These are phyloP conservation scores for Plasmodium chabaudi DNA, from an alignment of 169 alveolate genomes.

Conservation along the genomic window DNA sequence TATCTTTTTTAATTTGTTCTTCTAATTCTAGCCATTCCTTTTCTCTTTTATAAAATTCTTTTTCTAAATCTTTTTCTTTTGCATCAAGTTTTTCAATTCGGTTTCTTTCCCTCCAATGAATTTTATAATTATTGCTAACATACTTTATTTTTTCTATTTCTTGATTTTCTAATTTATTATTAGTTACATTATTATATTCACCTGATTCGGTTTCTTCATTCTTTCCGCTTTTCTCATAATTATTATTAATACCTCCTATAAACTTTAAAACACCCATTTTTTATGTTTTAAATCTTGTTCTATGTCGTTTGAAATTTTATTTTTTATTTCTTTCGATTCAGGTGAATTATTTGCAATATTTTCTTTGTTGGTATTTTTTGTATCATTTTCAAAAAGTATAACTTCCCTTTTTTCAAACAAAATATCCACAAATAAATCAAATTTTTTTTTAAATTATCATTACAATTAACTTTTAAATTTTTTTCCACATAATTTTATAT, in stretches of 20 bases:
- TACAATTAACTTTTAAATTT: slow-evolving; percentile 54
- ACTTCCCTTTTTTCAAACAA: slow-evolving; percentile 32
- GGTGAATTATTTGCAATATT: not conserved
- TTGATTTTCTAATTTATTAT: not conserved
- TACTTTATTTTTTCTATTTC: slow-evolving; percentile 7
- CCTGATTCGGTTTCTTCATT: not conserved
- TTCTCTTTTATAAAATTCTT: slow-evolving; percentile 75
- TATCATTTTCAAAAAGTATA: not conserved
- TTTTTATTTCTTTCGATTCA: slow-evolving; percentile 3
- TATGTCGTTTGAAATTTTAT: slow-evolving; percentile 22
- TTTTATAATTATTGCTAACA: slow-evolving; percentile 76
- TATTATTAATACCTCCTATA: slow-evolving; percentile 5
- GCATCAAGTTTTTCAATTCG: slow-evolving; percentile 73
- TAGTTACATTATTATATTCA: not conserved
- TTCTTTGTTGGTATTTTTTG: not conserved
- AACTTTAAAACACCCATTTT: slow-evolving; percentile 2
- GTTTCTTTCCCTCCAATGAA: slow-evolving; percentile 80
- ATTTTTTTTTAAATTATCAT: slow-evolving; percentile 31
- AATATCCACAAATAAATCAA: slow-evolving; percentile 29
- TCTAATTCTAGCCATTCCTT: slow-evolving; percentile 83
- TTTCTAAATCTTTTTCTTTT: slow-evolving; percentile 77
- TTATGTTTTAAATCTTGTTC: slow-evolving; percentile 9
- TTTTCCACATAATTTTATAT: slow-evolving; percentile 63
- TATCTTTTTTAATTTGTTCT: slow-evolving; percentile 76
- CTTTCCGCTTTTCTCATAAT: slow-evolving; percentile 10